phyloP scores from a whole-genome alignment of 2,329 filamentous ascomycete species.

The Calonectria honghensis region DNA sequence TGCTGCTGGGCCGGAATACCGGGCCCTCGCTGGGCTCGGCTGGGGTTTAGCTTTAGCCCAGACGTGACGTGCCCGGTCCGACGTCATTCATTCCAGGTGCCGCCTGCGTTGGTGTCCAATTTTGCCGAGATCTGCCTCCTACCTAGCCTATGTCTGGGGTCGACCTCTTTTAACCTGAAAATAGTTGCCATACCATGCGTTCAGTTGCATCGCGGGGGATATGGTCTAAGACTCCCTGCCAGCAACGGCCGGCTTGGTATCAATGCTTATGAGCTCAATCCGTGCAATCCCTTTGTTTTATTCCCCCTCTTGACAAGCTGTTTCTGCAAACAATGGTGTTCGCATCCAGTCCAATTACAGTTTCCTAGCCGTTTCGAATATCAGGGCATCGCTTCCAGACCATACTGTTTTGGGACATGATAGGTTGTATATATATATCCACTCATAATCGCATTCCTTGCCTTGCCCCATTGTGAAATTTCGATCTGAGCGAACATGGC shows the following conservation, averaged over 20 bases:
- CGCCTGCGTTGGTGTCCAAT: neutral
- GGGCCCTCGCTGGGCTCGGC: neutral
- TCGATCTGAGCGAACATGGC: neutral
- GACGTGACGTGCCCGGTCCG: neutral
- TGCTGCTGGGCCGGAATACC: neutral
- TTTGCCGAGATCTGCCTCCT: neutral
- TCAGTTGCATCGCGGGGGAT: neutral
- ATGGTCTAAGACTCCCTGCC: neutral
- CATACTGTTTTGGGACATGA: neutral
- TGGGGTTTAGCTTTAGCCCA: neutral
- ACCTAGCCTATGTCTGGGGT: neutral
- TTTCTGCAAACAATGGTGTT: neutral
- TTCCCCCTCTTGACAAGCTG: neutral
- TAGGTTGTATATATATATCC: neutral
- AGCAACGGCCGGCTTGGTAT: neutral
- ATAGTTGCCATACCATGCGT: neutral
- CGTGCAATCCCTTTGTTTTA: neutral
- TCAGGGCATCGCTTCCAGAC: neutral
- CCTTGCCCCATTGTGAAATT: neutral
- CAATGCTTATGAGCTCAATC: neutral
- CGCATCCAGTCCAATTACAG: constrained; percentile 1
- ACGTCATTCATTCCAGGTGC: constrained; percentile 6
- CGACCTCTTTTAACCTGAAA: neutral
- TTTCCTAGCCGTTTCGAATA: neutral
- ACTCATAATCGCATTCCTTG: neutral